Conservation (phyloP, 169 alveolate genomes). For the Eimeria brunetti region DNA sequence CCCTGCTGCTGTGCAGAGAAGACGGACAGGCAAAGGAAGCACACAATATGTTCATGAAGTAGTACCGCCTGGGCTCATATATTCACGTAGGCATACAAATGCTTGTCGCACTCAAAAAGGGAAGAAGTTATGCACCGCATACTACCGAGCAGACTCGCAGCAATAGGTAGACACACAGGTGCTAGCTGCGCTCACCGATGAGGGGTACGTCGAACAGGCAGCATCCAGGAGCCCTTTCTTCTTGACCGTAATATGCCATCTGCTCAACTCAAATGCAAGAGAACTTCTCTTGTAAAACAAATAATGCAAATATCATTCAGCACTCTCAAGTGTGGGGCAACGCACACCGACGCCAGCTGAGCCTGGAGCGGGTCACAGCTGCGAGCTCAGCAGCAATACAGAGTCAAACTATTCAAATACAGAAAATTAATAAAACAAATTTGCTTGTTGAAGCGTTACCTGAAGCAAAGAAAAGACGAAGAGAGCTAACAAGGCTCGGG, state of each 20-base stretch:
- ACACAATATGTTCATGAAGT: too few relatives aligned
- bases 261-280: background rate
- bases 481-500: background rate
- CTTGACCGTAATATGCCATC: background rate
- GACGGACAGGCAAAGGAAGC: too few relatives aligned
- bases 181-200: slow-evolving; percentile 50
- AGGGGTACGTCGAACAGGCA: slow-evolving; percentile 36
- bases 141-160: background rate
- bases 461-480: background rate
- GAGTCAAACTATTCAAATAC: background rate
- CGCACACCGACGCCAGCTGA: slow-evolving; percentile 33
- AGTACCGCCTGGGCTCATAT: too few relatives aligned
- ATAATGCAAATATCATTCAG: background rate
- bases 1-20: slow-evolving; percentile 51
- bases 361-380: background rate
- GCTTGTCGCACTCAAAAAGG: background rate
- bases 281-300: background rate
- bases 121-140: background rate
- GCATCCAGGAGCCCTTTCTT: slow-evolving; percentile 31
- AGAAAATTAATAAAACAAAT: background rate
- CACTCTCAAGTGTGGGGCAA: slow-evolving; percentile 45
- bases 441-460: background rate
- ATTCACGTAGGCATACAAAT: background rate
- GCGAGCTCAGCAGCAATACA: background rate
- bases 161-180: background rate